Conservation (phyloP, 2,329 filamentous ascomycete genomes). For the Aspergillus awamori region DNA sequence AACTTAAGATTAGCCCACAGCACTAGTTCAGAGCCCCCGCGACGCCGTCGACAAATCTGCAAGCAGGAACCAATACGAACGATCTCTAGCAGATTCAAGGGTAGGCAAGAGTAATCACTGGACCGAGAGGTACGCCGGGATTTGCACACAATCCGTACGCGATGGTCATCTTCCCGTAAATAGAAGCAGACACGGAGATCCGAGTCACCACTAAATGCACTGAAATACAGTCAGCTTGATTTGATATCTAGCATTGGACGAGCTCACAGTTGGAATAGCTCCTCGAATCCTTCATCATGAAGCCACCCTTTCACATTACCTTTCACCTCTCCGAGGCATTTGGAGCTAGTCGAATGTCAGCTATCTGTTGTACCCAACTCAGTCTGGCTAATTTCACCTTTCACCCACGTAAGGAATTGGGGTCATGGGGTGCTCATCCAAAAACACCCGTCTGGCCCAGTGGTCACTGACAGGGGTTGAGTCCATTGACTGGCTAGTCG, state of each 20-base stretch:
- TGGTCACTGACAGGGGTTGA: slow-evolving; percentile 37
- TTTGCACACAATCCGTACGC: slow-evolving; percentile 58
- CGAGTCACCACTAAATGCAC: slow-evolving; percentile 51
- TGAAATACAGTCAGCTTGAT: slow-evolving; percentile 22
- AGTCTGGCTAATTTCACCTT: slow-evolving; percentile 28
- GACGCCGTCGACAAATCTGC: slow-evolving; percentile 42
- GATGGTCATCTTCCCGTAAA: slow-evolving; percentile 53
- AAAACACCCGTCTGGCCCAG: slow-evolving; percentile 48
- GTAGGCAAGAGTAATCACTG: slow-evolving; percentile 53
- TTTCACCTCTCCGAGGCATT: slow-evolving; percentile 37
- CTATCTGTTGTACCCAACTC: neutral
- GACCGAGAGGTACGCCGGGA: slow-evolving; percentile 44
- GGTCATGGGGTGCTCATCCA: slow-evolving; percentile 31
- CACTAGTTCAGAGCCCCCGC: slow-evolving; percentile 44
- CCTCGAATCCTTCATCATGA: slow-evolving; percentile 39
- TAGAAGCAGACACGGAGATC: slow-evolving; percentile 55
- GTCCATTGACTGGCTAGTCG: slow-evolving; percentile 35
- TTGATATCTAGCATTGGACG: neutral
- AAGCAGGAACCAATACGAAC: slow-evolving; percentile 42
- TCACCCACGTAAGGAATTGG: slow-evolving; percentile 33
- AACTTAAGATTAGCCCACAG: slow-evolving; percentile 61
- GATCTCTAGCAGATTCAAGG: slow-evolving; percentile 51
- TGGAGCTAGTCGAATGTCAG: slow-evolving; percentile 32
- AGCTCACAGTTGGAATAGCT: slow-evolving; percentile 43
- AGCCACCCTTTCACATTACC: slow-evolving; percentile 35